Evolutionary conservation across 1,284 basidiomycete genomes (phyloP).

Genomic region (Takashimella koratensis): DNA sequence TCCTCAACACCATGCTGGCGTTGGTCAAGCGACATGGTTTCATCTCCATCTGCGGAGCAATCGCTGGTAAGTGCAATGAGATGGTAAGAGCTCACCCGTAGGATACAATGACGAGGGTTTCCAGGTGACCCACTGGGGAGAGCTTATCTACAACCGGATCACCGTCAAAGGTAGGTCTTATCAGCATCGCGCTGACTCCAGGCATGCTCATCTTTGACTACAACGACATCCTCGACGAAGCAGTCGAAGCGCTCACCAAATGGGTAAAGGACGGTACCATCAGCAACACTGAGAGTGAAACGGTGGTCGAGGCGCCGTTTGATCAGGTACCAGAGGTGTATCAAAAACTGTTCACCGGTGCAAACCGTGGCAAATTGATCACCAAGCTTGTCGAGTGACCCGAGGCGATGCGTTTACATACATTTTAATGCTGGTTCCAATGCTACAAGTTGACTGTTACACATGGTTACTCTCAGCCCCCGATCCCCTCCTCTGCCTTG

Average conservation of each 20-base stretch:
- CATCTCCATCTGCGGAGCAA: constrained; percentile 47
- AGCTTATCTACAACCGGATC: constrained; percentile 46
- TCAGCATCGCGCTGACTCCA: constrained; percentile 5
- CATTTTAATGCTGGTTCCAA: too few species aligned
- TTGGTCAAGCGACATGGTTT: constrained; percentile 44
- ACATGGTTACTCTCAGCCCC: too few species aligned
- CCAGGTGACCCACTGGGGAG: constrained; percentile 23
- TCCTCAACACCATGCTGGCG: constrained; percentile 34
- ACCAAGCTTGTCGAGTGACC: constrained; percentile 19
- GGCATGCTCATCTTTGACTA: constrained; percentile 12
- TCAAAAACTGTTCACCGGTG: constrained; percentile 22
- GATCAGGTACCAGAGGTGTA: constrained; percentile 28
- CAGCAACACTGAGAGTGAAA: constrained; percentile 2
- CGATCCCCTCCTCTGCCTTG: constrained; percentile 25
- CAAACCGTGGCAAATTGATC: constrained; percentile 28
- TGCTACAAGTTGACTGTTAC: background rate
- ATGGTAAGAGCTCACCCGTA: too few species aligned
- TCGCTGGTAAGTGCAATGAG: too few species aligned
- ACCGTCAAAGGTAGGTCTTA: constrained; percentile 31
- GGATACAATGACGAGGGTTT: constrained; percentile 22
- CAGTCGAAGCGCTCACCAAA: constrained; percentile 3
- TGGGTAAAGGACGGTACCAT: constrained; percentile 14
- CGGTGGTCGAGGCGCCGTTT: constrained; percentile 20
- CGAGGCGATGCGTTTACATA: background rate
- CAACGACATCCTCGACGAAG: constrained; percentile 14